These are phyloP conservation scores for Ceratocystis ficicola DNA, from an alignment of 2,329 filamentous ascomycete genomes.

Conservation along the genomic window DNA sequence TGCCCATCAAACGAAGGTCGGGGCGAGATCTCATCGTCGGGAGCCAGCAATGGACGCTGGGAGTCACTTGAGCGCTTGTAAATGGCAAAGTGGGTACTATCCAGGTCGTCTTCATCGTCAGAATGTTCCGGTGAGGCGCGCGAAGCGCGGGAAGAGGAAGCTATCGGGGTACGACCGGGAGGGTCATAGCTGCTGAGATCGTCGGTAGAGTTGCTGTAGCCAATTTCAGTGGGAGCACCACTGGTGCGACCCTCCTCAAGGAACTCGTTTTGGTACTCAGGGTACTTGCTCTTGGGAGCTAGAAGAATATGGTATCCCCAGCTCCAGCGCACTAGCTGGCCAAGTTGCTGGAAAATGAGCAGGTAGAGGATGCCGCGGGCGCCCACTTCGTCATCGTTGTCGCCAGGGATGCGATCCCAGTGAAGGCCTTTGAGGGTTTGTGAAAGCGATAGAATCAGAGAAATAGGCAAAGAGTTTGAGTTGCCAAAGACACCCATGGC, in stretches of 20 bases:
- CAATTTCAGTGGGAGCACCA: constrained; percentile 43
- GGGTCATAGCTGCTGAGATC: constrained; percentile 42
- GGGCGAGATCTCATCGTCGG: constrained; percentile 5
- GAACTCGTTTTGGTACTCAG: constrained; percentile 46
- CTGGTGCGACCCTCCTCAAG: constrained; percentile 30
- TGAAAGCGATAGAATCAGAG: constrained; percentile 83
- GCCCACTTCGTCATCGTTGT: constrained; percentile 90
- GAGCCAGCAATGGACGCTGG: constrained; percentile 12
- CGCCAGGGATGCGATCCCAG: constrained; percentile 81
- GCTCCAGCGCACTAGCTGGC: constrained; percentile 89
- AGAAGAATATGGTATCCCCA: constrained; percentile 95
- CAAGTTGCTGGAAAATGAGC: constrained; percentile 93
- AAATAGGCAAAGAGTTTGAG: constrained; percentile 95
- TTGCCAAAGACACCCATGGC: constrained; percentile 98
- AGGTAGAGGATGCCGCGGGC: constrained; percentile 91
- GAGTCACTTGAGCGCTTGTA: constrained; percentile 18
- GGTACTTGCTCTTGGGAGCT: constrained; percentile 66
- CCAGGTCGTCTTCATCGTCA: constrained; percentile 35
- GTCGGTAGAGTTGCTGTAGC: constrained; percentile 26
- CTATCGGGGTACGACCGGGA: constrained; percentile 44
- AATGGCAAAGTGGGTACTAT: constrained; percentile 19
- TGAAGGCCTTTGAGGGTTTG: constrained; percentile 85
- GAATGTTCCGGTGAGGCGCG: constrained; percentile 39
- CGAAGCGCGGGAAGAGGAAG: constrained; percentile 39
- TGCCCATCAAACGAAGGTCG: not conserved